Percentiles rank a stretch among this genome's conserved stretches.
These are phyloP conservation scores for Thraustochytrium sp. DNA, from an alignment of 352 stramenopile genomes.

Conservation along the genomic window DNA sequence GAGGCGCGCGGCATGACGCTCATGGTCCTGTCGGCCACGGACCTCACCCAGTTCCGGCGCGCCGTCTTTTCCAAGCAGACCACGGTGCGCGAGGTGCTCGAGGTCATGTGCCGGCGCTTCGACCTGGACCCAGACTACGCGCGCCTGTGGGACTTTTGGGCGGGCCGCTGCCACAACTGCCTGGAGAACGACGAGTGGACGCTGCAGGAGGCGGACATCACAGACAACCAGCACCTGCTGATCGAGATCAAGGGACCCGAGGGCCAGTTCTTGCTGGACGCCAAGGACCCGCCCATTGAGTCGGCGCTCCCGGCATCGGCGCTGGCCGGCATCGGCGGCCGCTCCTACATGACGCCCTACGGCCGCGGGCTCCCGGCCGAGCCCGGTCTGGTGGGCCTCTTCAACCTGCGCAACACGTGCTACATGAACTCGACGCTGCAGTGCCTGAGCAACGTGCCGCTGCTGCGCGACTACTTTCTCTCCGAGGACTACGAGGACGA, in stretches of 20 bases:
- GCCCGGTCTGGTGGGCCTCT: conserved; percentile 60
- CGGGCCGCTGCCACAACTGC: neutral
- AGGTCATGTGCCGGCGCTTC: neutral
- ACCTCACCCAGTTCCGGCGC: neutral
- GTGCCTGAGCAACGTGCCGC: conserved; percentile 59
- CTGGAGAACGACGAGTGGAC: neutral
- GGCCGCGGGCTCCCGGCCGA: neutral
- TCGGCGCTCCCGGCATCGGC: neutral
- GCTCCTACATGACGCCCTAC: neutral
- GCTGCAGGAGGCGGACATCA: neutral
- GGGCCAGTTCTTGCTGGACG: neutral
- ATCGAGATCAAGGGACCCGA: neutral
- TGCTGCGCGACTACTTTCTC: conserved; percentile 50
- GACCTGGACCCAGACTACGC: neutral
- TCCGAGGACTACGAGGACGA: neutral
- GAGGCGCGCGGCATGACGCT: neutral
- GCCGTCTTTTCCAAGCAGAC: neutral
- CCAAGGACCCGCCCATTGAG: neutral
- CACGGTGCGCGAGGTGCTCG: neutral
- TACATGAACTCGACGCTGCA: conserved; percentile 79
- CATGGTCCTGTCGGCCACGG: neutral
- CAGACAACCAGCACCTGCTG: neutral
- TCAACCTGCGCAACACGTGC: conserved; percentile 73
- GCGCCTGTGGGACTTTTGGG: conserved; percentile 32
- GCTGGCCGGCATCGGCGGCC: neutral